Evolutionary conservation across 768 basidiomycete species (phyloP), one percentile per base, ranked within the genome.

Genomic region (Ramaria rubella): DNA sequence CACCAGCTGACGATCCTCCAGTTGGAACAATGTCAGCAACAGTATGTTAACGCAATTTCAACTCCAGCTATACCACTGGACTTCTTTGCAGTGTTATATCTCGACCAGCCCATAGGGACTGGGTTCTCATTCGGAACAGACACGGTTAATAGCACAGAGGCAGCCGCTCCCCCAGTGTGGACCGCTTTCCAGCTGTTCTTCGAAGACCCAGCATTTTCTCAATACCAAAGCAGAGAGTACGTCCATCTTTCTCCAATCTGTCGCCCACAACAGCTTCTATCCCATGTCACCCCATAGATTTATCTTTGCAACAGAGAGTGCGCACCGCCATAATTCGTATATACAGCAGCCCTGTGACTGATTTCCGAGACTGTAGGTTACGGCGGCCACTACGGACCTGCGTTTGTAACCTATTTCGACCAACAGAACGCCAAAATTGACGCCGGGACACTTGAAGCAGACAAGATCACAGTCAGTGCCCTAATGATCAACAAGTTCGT

Each of bases 11-110:
- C 30, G 34, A n/a, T 33, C 11, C 21, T 9, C 42, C 36, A 82
- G 84, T 55, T 87, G 86, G 86, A 86, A 86, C 62, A 81, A 78
- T 52, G 63, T 81, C 51, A 83, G 78, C 69, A 86, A 86, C 59
- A 77, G 85, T 85, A 49, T 36, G 81, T 31, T 29, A 63, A 23
- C 8, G 7, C 23, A 24, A 34, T 42, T 50, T 29, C 12, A 51
- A n/a, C 24, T 5, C 23, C 27, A 17, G 29, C 23, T 12, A 30
- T 38, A 17, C n/a, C 15, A n/a, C 36, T 34, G 33, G 38, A 55
- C 11, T 8, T 1, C 7, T 8, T 4, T 12, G 1, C 50, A 86
- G 83, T 86, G 68, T 80, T 86, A 31, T 86, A 85, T 63, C 81
- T 86, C 30, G 83, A 85, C 64, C 83, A 86, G 62, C 84, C 83